These are phyloP conservation scores for Stachybotrys elegans DNA, from an alignment of 2,329 filamentous ascomycete genomes.

Conservation along the genomic window DNA sequence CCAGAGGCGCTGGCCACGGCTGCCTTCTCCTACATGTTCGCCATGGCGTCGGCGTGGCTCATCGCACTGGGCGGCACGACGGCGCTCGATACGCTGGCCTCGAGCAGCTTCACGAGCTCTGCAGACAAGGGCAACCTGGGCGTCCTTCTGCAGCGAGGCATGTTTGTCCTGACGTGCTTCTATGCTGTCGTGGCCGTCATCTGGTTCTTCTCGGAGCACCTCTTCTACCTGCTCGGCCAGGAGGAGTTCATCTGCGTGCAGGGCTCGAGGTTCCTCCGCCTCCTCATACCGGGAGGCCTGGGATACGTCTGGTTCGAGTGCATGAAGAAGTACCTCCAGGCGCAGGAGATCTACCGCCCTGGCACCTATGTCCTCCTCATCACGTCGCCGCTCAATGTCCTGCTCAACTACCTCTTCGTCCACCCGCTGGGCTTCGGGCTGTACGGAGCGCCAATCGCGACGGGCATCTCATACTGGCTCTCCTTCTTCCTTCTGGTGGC, in stretches of 20 bases:
- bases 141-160: conserved; percentile 69
- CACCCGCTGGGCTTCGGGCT: conserved; percentile 67
- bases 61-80: conserved; percentile 82
- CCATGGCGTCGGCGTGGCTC: conserved; percentile 83
- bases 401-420: conserved; percentile 77
- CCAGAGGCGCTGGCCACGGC: conserved; percentile 76
- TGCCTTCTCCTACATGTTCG: conserved; percentile 91
- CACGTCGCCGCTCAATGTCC: conserved; percentile 74
- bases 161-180: conserved; percentile 66
- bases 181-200: conserved; percentile 68
- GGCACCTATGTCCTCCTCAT: conserved; percentile 79
- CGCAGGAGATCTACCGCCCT: conserved; percentile 80
- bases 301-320: conserved; percentile 86
- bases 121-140: conserved; percentile 75
- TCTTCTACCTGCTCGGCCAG: conserved; percentile 73
- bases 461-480: conserved; percentile 79
- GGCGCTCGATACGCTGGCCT: conserved; percentile 79
- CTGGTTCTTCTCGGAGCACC: conserved; percentile 68
- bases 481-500: conserved; percentile 72
- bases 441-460: conserved; percentile 75
- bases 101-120: conserved; percentile 76
- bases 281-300: conserved; percentile 73
- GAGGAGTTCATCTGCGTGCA: conserved; percentile 71
- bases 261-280: conserved; percentile 66
- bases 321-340: conserved; percentile 83